Conservation (phyloP, 352 stramenopile species). For the Globisporangium radiosum region DNA sequence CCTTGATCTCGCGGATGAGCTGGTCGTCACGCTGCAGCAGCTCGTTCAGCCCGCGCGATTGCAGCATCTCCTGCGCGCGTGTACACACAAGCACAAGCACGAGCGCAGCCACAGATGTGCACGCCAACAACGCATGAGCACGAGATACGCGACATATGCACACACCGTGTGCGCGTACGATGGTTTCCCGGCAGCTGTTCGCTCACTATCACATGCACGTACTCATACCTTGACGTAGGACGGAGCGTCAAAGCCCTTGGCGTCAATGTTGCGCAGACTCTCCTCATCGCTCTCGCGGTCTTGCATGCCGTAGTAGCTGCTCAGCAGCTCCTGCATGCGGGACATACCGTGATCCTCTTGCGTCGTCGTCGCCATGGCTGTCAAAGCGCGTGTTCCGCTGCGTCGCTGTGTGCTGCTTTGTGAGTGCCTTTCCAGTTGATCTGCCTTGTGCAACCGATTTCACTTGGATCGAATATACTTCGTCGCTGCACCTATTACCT, state of each 20-base stretch:
- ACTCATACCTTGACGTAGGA: conserved; percentile 63
- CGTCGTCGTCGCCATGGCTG: conserved; percentile 12
- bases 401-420: no score
- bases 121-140: not conserved
- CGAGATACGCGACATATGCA: not conserved
- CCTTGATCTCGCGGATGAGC: conserved; percentile 88
- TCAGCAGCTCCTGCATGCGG: conserved; percentile 87
- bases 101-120: no score
- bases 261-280: conserved; percentile 70
- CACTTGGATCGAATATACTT: not conserved
- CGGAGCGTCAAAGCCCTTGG: conserved; percentile 56
- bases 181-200: not conserved
- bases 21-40: conserved; percentile 66
- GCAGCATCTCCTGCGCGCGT: conserved; percentile 43
- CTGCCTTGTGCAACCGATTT: not conserved
- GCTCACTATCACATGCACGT: not conserved
- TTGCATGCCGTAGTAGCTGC: conserved; percentile 82
- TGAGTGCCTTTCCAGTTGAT: not conserved
- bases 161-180: not conserved
- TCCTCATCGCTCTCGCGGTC: conserved; percentile 65
- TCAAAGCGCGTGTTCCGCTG: not conserved
- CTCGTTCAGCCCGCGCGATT: conserved; percentile 57
- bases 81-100: not conserved
- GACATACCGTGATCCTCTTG: conserved; percentile 62
- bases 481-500: not conserved